phyloP scores from a whole-genome alignment of 2,329 filamentous ascomycete genomes.

The Blastomyces silverae region DNA sequence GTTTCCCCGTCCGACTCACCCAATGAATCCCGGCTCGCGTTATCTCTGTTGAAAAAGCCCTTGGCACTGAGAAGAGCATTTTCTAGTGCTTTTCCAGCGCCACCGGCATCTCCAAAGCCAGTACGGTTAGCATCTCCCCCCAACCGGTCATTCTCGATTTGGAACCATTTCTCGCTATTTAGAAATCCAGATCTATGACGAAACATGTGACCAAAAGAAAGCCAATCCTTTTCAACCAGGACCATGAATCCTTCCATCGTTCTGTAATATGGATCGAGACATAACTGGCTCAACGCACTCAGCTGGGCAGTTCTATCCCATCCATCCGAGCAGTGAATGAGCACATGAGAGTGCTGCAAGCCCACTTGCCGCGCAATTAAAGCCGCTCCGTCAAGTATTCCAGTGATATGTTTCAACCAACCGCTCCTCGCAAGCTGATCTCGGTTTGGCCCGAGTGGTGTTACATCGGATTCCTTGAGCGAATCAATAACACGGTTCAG shows the following conservation, averaged over 20 bases:
- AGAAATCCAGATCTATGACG: conserved; percentile 81
- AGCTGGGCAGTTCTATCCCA: conserved; percentile 97
- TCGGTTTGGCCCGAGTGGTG: conserved; percentile 70
- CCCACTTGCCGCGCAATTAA: conserved; percentile 83
- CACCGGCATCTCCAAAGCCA: conserved; percentile 36
- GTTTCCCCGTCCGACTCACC: conserved; percentile 55
- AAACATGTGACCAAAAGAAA: conserved; percentile 98
- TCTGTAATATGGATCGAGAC: conserved; percentile 91
- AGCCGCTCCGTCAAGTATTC: conserved; percentile 74
- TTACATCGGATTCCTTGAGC: conserved; percentile 86
- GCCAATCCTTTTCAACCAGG: conserved; percentile 92
- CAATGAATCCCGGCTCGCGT: conserved; percentile 57
- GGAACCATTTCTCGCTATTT: conserved; percentile 90
- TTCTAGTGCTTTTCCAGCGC: conserved; percentile 67
- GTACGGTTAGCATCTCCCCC: conserved; percentile 46
- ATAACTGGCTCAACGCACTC: conserved; percentile 82
- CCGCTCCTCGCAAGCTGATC: conserved; percentile 75
- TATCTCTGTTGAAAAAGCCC: conserved; percentile 79
- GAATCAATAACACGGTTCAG: conserved; percentile 81
- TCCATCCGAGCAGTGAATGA: conserved; percentile 97
- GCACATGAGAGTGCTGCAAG: conserved; percentile 84
- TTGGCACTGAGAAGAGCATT: conserved; percentile 78
- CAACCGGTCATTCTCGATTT: conserved; percentile 71
- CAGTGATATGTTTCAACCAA: conserved; percentile 85
- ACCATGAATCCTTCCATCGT: conserved; percentile 93